Evolutionary conservation across 805 yeast genomes (phyloP), one percentile per base, ranked within the genome.

Genomic region (Danielozyma ontarioensis): DNA sequence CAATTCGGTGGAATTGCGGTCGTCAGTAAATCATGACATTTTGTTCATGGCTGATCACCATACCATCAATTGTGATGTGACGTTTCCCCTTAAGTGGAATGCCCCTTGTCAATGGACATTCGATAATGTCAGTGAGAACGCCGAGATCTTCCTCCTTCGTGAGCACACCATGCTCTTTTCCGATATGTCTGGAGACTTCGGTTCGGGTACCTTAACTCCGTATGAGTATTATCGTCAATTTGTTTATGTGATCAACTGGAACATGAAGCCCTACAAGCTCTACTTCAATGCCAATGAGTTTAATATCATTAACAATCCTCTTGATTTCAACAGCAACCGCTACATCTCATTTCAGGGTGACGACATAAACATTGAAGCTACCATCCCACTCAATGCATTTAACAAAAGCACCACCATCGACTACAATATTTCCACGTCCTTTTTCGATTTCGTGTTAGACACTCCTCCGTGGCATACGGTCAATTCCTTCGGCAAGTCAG

Each of bases 381-480:
- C 50, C 0, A 63, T 87, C 2, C 96, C 97, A 0, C 48, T 78
- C 41, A 70, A 70, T 11, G 69, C 74, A 13, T 68, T 74, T 25
- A 59, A 72, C 24, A 73, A 71, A 32, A 68, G 72, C 3, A 73
- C 76, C 1, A 68, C 72, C 0, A 62, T 82, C 12, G 59, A 68
- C 12, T 85, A 69, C 45, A 55, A 57, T 1, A 42, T 82, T 2
- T 41, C 42, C 3, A 80, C 95, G 0, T 76, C 84, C 0, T 59
- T 59, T 30, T 75, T 87, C 43, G 72, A 79, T 30, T 48, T 93
- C 29, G 62, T 74, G 1, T 53, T 89, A 2, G 82, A 79, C 36
- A 76, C 93, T 0, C 97, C 98, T 0, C 82, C 90, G 1, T 93
- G 97, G 96, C 94, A 87, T 50, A 89, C 97, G 0, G 62, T 78